Evolutionary conservation across 768 basidiomycete genomes (phyloP).

Genomic region (Lyophyllum shimeji): DNA sequence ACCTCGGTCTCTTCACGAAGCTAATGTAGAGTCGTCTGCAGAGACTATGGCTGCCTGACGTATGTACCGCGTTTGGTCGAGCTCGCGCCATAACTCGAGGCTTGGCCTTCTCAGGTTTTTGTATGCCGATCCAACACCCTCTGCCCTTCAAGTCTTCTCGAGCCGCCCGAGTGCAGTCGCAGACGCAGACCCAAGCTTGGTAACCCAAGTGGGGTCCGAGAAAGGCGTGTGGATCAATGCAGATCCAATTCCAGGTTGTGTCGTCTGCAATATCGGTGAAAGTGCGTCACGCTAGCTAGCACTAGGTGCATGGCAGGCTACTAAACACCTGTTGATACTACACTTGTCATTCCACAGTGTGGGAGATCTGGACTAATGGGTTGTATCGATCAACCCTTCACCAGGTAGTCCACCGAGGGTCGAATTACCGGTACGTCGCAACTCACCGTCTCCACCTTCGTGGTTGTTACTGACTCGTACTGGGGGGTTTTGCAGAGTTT

Average conservation of each 20-base stretch:
- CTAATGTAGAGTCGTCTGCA: slow-evolving; percentile 23
- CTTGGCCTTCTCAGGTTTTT: slow-evolving; percentile 59
- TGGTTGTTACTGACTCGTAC: background rate
- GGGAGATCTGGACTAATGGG: slow-evolving; percentile 90
- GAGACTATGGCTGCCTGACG: slow-evolving; percentile 93
- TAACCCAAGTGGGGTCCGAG: slow-evolving; percentile 52
- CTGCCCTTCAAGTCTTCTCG: slow-evolving; percentile 82
- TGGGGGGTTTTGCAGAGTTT: slow-evolving; percentile 47
- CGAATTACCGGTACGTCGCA: slow-evolving; percentile 60
- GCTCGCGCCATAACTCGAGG: background rate
- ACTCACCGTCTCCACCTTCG: background rate
- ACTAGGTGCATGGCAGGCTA: background rate
- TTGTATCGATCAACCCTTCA: slow-evolving; percentile 87
- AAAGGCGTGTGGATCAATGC: slow-evolving; percentile 80
- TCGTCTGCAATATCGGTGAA: slow-evolving; percentile 92
- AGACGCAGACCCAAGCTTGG: slow-evolving; percentile 34
- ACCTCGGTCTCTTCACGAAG: background rate
- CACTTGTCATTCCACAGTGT: slow-evolving; percentile 50
- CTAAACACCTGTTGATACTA: too few species aligned
- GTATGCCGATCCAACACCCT: slow-evolving; percentile 77
- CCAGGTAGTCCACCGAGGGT: slow-evolving; percentile 75
- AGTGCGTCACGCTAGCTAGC: slow-evolving; percentile 50
- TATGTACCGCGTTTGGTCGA: slow-evolving; percentile 30
- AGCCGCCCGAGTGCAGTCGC: slow-evolving; percentile 35
- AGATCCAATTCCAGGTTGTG: slow-evolving; percentile 77